Percentiles rank a stretch among this genome's conserved stretches.
These are phyloP conservation scores for Neurospora sp. DNA, from an alignment of 495 filamentous ascomycete genomes.

Conservation along the genomic window DNA sequence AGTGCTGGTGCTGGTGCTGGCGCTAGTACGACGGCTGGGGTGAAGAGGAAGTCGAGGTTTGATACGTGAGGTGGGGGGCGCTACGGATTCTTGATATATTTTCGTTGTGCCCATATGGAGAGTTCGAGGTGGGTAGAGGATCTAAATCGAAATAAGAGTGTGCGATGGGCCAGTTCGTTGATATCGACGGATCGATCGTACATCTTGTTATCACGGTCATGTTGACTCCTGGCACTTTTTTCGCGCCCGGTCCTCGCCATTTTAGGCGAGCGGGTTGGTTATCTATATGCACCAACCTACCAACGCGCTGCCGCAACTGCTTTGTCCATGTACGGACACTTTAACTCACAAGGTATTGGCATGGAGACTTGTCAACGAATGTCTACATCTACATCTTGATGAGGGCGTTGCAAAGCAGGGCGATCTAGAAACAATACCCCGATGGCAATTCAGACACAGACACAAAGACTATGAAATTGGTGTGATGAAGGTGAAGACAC, in stretches of 20 bases:
- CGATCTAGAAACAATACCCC: neutral
- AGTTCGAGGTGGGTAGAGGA: neutral
- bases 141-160: neutral
- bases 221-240: neutral
- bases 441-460: neutral
- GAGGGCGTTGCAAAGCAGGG: neutral
- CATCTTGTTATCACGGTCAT: neutral
- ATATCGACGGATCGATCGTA: neutral
- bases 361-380: neutral
- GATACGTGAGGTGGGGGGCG: constrained; percentile 25
- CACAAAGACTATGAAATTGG: neutral
- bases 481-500: neutral
- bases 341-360: neutral
- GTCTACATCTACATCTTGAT: neutral
- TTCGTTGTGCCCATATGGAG: neutral
- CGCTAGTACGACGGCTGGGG: neutral
- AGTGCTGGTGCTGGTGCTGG: neutral
- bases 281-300: neutral
- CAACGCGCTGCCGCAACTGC: neutral
- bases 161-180: neutral
- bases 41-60: constrained; percentile 39
- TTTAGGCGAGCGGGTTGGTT: neutral
- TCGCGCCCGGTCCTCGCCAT: neutral
- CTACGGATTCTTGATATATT: neutral
- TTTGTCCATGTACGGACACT: neutral